A percentile compares a stretch with the other conserved stretches of the same genome.
These are phyloP conservation scores for Sclerospora graminicola DNA, from an alignment of 352 stramenopile genomes.

Conservation along the genomic window DNA sequence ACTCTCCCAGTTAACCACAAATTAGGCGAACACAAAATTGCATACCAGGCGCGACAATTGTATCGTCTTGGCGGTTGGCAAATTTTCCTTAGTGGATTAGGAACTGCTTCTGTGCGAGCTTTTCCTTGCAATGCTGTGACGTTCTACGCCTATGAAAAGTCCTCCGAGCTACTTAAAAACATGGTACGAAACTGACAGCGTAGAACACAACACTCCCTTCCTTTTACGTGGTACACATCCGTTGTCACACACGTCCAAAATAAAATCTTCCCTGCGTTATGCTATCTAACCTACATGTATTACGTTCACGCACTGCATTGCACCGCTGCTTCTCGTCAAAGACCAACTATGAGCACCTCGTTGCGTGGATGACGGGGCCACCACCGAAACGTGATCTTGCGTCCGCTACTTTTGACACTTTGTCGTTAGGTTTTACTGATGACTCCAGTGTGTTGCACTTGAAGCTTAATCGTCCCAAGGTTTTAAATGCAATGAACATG, in stretches of 20 bases:
- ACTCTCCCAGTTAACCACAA: constrained; percentile 48
- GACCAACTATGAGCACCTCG: constrained; percentile 39
- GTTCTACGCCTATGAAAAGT: constrained; percentile 80
- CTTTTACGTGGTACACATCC: no score
- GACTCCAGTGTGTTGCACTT: constrained; percentile 59
- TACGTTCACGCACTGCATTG: constrained; percentile 4
- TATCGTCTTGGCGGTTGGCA: constrained; percentile 51
- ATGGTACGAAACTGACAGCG: constrained; percentile 1
- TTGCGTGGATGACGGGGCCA: constrained; percentile 42
- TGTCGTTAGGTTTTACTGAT: constrained; percentile 25
- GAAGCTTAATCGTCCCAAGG: constrained; percentile 71
- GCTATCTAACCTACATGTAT: constrained; percentile 3
- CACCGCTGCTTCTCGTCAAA: constrained; percentile 10
- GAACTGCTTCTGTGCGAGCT: constrained; percentile 64
- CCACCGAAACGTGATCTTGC: constrained; percentile 26
- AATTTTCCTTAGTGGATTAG: constrained; percentile 72
- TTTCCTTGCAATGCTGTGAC: constrained; percentile 83
- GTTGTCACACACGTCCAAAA: no score
- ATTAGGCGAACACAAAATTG: constrained; percentile 52
- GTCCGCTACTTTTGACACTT: constrained; percentile 41
- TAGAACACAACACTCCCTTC: not conserved
- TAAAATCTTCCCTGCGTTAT: no score
- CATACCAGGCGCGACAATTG: constrained; percentile 55
- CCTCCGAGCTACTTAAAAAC: constrained; percentile 59
- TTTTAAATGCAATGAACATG: constrained; percentile 86